Percentiles rank a stretch among this genome's conserved stretches.
Conservation (phyloP, 768 basidiomycete genomes). For the Postia placenta region DNA sequence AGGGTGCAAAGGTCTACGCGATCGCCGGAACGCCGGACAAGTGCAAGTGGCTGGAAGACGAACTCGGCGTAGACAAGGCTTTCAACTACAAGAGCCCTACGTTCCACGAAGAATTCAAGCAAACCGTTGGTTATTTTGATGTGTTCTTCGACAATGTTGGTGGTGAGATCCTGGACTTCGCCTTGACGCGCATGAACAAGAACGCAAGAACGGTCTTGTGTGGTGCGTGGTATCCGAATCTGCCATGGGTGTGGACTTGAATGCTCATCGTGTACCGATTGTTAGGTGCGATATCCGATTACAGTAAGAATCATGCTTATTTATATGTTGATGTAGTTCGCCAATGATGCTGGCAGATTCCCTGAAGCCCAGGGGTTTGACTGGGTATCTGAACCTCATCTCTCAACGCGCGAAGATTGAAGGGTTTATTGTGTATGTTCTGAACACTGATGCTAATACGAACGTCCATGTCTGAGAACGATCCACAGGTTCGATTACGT, state of each 20-base stretch:
- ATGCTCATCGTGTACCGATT: slow-evolving; percentile 3
- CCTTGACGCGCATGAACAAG: slow-evolving; percentile 67
- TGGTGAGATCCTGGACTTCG: slow-evolving; percentile 78
- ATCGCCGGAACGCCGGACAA: slow-evolving; percentile 86
- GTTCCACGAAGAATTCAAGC: slow-evolving; percentile 69
- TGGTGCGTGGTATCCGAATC: slow-evolving; percentile 51
- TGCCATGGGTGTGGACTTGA: neutral
- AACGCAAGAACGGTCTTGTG: slow-evolving; percentile 76
- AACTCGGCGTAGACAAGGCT: slow-evolving; percentile 76
- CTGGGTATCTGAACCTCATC: slow-evolving; percentile 66
- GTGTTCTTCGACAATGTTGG: slow-evolving; percentile 83
- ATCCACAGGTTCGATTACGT: too few relatives aligned
- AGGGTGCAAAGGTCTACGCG: slow-evolving; percentile 78
- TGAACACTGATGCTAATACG: neutral
- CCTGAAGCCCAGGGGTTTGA: slow-evolving; percentile 56
- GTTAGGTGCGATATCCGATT: slow-evolving; percentile 77
- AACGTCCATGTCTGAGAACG: neutral
- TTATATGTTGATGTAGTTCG: neutral
- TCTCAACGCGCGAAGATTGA: slow-evolving; percentile 70
- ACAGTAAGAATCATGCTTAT: slow-evolving; percentile 45
- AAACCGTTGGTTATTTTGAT: slow-evolving; percentile 67
- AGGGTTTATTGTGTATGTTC: slow-evolving; percentile 74
- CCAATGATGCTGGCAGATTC: slow-evolving; percentile 35
- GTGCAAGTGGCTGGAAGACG: slow-evolving; percentile 77
- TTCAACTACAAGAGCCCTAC: slow-evolving; percentile 82